A percentile compares a stretch with the other conserved stretches of the same genome.
These are phyloP conservation scores for Torulaspora quercuum DNA, from an alignment of 805 yeast species.

Conservation along the genomic window DNA sequence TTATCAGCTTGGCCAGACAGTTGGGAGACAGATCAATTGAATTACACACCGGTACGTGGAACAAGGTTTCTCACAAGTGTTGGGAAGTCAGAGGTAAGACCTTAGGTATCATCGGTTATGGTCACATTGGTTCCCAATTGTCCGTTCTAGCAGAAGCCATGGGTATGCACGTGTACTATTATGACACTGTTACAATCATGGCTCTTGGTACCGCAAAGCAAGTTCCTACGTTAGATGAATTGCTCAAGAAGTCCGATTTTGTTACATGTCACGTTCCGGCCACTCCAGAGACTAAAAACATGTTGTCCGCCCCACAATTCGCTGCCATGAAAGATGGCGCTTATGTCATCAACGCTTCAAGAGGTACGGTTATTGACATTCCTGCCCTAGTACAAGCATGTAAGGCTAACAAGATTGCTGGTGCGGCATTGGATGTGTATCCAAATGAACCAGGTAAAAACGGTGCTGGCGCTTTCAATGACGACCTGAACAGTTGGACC, in stretches of 20 bases:
- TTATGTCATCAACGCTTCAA: constrained; percentile 89
- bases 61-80: constrained; percentile 89
- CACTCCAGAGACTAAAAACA: constrained; percentile 83
- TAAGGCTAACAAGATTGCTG: constrained; percentile 91
- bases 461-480: constrained; percentile 74
- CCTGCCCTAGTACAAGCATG: constrained; percentile 89
- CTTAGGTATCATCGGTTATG: constrained; percentile 94
- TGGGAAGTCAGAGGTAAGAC: constrained; percentile 99
- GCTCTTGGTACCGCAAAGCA: constrained; percentile 95
- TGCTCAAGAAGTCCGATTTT: constrained; percentile 78
- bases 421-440: constrained; percentile 94
- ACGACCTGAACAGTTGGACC: constrained; percentile 76
- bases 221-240: constrained; percentile 78
- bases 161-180: constrained; percentile 95
- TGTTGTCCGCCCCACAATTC: constrained; percentile 86
- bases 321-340: constrained; percentile 96
- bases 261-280: constrained; percentile 94
- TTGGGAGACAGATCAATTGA: constrained; percentile 95
- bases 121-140: constrained; percentile 96
- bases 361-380: constrained; percentile 97
- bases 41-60: constrained; percentile 96
- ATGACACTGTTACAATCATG: constrained; percentile 91
- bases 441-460: constrained; percentile 97
- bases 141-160: constrained; percentile 95
- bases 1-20: constrained; percentile 92